Percentiles rank a stretch among this genome's conserved stretches.
phyloP scores from a whole-genome alignment of 176 grass and related monocot genomes.

The Musa troglodytarum region DNA sequence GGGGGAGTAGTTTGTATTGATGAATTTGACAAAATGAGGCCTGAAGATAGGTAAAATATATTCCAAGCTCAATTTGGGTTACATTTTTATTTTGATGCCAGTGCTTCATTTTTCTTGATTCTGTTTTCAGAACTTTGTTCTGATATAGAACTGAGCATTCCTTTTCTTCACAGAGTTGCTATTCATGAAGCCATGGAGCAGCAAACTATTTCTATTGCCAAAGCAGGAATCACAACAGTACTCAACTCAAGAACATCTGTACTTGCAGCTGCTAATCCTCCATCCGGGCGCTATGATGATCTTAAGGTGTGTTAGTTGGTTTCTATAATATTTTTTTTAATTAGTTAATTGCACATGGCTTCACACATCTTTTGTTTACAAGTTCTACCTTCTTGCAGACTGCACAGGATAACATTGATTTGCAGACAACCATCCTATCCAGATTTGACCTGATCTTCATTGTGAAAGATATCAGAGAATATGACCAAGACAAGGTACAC shows the following conservation, averaged over 20 bases:
- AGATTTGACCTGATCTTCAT: conserved; percentile 98
- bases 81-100: neutral
- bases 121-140: neutral
- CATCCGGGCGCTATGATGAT: conserved; percentile 84
- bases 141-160: neutral
- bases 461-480: conserved; percentile 87
- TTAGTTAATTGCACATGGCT: neutral
- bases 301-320: conserved; percentile 45
- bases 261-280: conserved; percentile 95
- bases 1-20: conserved; percentile 97
- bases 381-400: conserved; percentile 42
- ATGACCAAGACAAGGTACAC: conserved; percentile 84
- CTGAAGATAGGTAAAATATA: conserved; percentile 70
- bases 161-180: conserved; percentile 48
- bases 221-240: conserved; percentile 96
- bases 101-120: neutral
- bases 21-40: conserved; percentile 99
- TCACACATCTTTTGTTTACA: neutral
- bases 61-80: neutral
- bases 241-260: conserved; percentile 96
- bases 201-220: conserved; percentile 97
- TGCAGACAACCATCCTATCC: conserved; percentile 97
- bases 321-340: conserved; percentile 1
- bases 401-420: conserved; percentile 91
- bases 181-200: conserved; percentile 99